Evolutionary conservation across 2,329 filamentous ascomycete species (phyloP).

Genomic region (Aureobasidium lini): DNA sequence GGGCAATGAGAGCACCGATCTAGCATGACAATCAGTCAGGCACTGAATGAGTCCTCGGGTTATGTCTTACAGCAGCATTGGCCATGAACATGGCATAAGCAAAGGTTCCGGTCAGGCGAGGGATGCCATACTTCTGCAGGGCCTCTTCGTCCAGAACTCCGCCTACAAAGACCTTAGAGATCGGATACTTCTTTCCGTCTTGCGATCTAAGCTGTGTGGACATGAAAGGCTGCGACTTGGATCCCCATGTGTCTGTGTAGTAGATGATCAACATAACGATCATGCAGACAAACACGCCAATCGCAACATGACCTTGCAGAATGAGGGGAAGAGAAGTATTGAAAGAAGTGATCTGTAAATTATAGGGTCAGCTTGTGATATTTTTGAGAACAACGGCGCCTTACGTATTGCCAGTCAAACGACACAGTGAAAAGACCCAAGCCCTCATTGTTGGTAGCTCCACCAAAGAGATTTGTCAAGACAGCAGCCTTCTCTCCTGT

Average conservation of each 20-base stretch:
- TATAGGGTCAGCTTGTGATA: constrained; percentile 7
- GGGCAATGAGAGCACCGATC: constrained; percentile 49
- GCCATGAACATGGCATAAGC: constrained; percentile 44
- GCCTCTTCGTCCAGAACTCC: constrained; percentile 37
- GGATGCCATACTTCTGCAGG: constrained; percentile 39
- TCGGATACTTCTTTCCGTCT: constrained; percentile 29
- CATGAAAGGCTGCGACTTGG: constrained; percentile 47
- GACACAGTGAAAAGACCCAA: constrained; percentile 43
- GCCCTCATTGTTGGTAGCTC: constrained; percentile 46
- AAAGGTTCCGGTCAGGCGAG: constrained; percentile 43
- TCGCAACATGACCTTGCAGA: constrained; percentile 35
- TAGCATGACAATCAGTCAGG: background rate
- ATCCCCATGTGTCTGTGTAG: constrained; percentile 43
- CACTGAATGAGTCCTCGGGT: background rate
- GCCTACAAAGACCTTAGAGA: constrained; percentile 36
- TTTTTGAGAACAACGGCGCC: background rate
- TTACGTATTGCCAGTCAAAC: constrained; percentile 46
- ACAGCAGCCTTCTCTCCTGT: constrained; percentile 38
- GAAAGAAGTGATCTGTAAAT: constrained; percentile 45
- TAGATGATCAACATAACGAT: constrained; percentile 46
- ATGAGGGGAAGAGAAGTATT: constrained; percentile 45
- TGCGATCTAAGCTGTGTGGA: constrained; percentile 40
- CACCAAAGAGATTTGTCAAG: constrained; percentile 46
- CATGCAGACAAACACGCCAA: constrained; percentile 44
- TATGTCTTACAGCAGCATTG: constrained; percentile 38